phyloP scores from a whole-genome alignment of 495 filamentous ascomycete species.

The Aspergillus olivimuriae region DNA sequence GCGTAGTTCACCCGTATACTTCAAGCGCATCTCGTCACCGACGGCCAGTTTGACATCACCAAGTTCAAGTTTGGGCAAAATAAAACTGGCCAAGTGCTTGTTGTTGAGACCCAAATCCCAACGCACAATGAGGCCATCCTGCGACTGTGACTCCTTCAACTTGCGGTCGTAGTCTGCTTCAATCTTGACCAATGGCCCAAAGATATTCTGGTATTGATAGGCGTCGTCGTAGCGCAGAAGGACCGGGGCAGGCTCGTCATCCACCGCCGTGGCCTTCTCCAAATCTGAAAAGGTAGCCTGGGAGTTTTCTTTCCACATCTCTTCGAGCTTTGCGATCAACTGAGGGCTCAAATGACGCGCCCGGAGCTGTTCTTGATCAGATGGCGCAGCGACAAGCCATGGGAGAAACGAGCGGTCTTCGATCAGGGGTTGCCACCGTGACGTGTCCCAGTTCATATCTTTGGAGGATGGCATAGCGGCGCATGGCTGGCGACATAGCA shows the following conservation, averaged over 20 bases:
- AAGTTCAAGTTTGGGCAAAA: slow-evolving; percentile 92
- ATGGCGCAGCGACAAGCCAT: slow-evolving; percentile 87
- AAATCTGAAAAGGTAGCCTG: slow-evolving; percentile 85
- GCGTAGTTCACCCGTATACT: slow-evolving; percentile 92
- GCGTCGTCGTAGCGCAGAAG: slow-evolving; percentile 94
- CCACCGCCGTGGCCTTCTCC: slow-evolving; percentile 87
- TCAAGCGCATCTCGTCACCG: slow-evolving; percentile 95
- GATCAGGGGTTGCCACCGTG: slow-evolving; percentile 95
- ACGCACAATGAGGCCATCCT: slow-evolving; percentile 86
- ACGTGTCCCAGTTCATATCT: slow-evolving; percentile 99
- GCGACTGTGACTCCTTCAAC: slow-evolving; percentile 95
- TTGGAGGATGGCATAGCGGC: slow-evolving; percentile 93
- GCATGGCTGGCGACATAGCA: slow-evolving; percentile 94
- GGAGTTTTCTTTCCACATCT: slow-evolving; percentile 97
- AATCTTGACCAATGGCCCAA: slow-evolving; percentile 96
- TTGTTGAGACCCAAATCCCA: slow-evolving; percentile 98
- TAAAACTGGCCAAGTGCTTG: slow-evolving; percentile 94
- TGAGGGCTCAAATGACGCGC: slow-evolving; percentile 91
- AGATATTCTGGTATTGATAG: slow-evolving; percentile 98
- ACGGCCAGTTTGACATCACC: slow-evolving; percentile 98
- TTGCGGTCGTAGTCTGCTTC: slow-evolving; percentile 99
- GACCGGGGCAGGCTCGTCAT: slow-evolving; percentile 92
- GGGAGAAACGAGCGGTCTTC: slow-evolving; percentile 92
- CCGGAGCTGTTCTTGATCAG: slow-evolving; percentile 92
- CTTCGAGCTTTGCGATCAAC: slow-evolving; percentile 93